Evolutionary conservation across 345 rosid species (phyloP).

Genomic region (Turnera subulata): DNA sequence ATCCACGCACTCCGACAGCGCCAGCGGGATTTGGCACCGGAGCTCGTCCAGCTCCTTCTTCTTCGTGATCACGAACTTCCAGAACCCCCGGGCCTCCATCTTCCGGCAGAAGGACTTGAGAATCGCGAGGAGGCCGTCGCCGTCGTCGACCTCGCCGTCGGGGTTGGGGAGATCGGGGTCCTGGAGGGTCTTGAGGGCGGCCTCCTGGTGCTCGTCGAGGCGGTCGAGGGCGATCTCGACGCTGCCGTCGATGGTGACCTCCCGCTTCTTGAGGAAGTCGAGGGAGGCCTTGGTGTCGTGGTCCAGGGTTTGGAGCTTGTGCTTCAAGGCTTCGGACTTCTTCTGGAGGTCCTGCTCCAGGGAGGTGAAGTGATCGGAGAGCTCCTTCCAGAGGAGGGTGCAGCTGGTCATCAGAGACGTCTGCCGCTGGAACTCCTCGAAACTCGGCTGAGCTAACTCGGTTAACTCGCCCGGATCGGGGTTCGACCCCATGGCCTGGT

Average conservation of each 20-base stretch:
- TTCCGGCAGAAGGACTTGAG: slow-evolving; percentile 54
- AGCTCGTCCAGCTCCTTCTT: slow-evolving; percentile 72
- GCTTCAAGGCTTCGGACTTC: slow-evolving; percentile 78
- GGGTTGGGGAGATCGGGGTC: slow-evolving; percentile 31
- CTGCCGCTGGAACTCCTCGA: slow-evolving; percentile 94
- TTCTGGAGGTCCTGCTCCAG: slow-evolving; percentile 69
- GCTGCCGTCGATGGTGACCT: slow-evolving; percentile 81
- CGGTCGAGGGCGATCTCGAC: slow-evolving; percentile 64
- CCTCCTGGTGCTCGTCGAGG: slow-evolving; percentile 48
- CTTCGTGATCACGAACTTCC: slow-evolving; percentile 65
- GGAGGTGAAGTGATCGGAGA: slow-evolving; percentile 90
- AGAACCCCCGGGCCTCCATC: slow-evolving; percentile 74
- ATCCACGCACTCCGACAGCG: slow-evolving; percentile 75
- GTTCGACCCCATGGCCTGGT: slow-evolving; percentile 70
- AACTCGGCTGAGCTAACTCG: slow-evolving; percentile 73
- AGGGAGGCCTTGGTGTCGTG: slow-evolving; percentile 68
- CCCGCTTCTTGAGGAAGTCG: slow-evolving; percentile 69
- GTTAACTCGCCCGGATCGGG: slow-evolving; percentile 93
- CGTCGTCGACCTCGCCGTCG: slow-evolving; percentile 76
- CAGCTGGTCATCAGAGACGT: slow-evolving; percentile 96
- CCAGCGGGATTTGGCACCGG: slow-evolving; percentile 62
- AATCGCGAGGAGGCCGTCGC: slow-evolving; percentile 50
- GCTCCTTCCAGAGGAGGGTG: slow-evolving; percentile 95
- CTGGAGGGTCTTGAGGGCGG: slow-evolving; percentile 42
- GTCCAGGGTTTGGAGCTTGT: slow-evolving; percentile 67